Percentiles rank a stretch among this genome's conserved stretches.
phyloP scores from a whole-genome alignment of 2,329 filamentous ascomycete species.

The Apiospora phragmitis region DNA sequence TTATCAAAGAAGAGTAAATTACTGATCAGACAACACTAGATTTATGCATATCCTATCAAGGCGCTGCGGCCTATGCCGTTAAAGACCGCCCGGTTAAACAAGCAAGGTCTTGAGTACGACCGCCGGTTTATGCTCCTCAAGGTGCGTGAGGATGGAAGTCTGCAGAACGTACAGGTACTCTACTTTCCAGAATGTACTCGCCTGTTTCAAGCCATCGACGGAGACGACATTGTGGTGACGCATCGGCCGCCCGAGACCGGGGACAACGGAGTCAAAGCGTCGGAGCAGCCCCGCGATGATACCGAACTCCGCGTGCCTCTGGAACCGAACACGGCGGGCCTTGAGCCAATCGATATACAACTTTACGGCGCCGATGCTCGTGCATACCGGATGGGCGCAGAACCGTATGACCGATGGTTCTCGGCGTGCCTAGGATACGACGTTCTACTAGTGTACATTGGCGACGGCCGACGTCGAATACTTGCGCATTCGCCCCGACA shows the following conservation, averaged over 20 bases:
- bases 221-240: conserved; percentile 40
- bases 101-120: conserved; percentile 66
- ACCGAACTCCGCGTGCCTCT: conserved; percentile 56
- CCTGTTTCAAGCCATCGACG: conserved; percentile 59
- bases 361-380: conserved; percentile 60
- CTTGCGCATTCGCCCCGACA: conserved; percentile 53
- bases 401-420: conserved; percentile 64
- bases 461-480: conserved; percentile 57
- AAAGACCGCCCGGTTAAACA: conserved; percentile 51
- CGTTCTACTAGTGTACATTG: conserved; percentile 65
- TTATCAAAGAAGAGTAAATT: background rate
- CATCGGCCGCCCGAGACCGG: conserved; percentile 37
- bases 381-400: conserved; percentile 63
- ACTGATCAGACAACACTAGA: conserved; percentile 36
- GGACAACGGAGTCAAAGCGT: background rate
- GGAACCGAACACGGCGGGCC: conserved; percentile 45
- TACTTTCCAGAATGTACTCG: conserved; percentile 60
- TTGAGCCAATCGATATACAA: conserved; percentile 52
- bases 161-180: conserved; percentile 54
- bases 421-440: conserved; percentile 63
- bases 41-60: conserved; percentile 76
- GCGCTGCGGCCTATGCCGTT: conserved; percentile 64
- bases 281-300: conserved; percentile 36
- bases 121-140: conserved; percentile 70
- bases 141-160: conserved; percentile 36